These are phyloP conservation scores for Chalaropsis ovoidea DNA, from an alignment of 2,329 filamentous ascomycete species.

Conservation along the genomic window DNA sequence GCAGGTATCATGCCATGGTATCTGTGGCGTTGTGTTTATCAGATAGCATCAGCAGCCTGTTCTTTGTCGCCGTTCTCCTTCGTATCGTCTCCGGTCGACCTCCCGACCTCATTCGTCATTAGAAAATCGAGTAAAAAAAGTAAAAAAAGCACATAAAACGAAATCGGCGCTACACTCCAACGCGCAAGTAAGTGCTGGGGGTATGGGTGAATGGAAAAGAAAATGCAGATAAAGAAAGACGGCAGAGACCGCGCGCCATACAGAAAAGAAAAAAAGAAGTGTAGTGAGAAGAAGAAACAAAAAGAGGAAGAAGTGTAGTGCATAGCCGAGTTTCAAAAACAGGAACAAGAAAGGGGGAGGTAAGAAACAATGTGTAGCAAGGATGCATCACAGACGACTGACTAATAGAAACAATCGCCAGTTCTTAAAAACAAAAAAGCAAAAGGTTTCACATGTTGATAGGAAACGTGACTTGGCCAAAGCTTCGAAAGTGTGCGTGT, in stretches of 20 bases:
- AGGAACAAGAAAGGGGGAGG: neutral
- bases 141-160: conserved; percentile 4
- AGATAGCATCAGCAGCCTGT: neutral
- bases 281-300: conserved; percentile 2
- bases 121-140: conserved; percentile 10
- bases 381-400: too few species aligned
- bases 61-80: neutral
- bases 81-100: neutral
- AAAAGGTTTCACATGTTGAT: neutral
- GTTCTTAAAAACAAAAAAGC: too few species aligned
- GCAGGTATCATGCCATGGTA: neutral
- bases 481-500: neutral
- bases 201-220: conserved; percentile 14
- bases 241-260: neutral
- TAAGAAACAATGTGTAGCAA: neutral
- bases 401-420: too few species aligned
- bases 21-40: neutral
- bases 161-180: conserved; percentile 15
- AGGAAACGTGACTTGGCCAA: neutral
- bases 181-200: conserved; percentile 10
- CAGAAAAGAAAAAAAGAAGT: conserved; percentile 1
- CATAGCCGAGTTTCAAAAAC: neutral
- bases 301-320: neutral
- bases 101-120: conserved; percentile 1
- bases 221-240: conserved; percentile 5